Conservation (phyloP, 176 grass and related monocot genomes). For the Oryza nivara region DNA sequence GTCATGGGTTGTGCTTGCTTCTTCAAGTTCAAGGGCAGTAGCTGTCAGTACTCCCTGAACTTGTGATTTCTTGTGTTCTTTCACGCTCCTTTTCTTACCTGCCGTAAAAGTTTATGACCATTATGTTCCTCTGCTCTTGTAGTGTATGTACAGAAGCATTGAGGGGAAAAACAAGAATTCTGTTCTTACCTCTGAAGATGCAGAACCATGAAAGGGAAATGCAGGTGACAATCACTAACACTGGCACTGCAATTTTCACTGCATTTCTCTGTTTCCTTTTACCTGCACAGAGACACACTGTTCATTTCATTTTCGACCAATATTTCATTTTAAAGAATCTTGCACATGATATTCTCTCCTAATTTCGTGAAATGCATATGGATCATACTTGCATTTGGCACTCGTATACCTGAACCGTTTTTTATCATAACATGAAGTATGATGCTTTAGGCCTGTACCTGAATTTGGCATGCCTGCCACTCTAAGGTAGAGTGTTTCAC, state of each 20-base stretch:
- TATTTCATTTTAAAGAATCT: too few relatives aligned
- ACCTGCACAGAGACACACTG: conserved; percentile 2
- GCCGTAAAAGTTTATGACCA: neutral
- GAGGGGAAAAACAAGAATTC: neutral
- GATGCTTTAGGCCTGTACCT: too few relatives aligned
- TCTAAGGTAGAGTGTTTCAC: conserved; percentile 48
- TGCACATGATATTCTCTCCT: neutral
- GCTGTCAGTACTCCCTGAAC: too few relatives aligned
- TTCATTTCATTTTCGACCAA: neutral
- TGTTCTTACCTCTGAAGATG: conserved; percentile 27
- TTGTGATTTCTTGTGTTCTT: neutral
- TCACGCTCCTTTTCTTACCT: neutral
- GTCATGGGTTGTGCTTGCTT: neutral
- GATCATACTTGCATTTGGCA: too few relatives aligned
- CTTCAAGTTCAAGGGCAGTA: too few relatives aligned
- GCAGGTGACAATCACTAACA: conserved; percentile 22
- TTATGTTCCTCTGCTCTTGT: neutral
- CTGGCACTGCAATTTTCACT: conserved; percentile 31
- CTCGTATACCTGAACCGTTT: too few relatives aligned
- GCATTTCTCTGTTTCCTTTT: neutral
- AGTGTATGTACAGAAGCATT: neutral
- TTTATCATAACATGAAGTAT: too few relatives aligned
- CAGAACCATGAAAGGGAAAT: conserved; percentile 23
- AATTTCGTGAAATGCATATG: too few relatives aligned
- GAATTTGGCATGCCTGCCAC: neutral